phyloP scores from a whole-genome alignment of 2,329 filamentous ascomycete species.

The Chaetothyriales sp. region DNA sequence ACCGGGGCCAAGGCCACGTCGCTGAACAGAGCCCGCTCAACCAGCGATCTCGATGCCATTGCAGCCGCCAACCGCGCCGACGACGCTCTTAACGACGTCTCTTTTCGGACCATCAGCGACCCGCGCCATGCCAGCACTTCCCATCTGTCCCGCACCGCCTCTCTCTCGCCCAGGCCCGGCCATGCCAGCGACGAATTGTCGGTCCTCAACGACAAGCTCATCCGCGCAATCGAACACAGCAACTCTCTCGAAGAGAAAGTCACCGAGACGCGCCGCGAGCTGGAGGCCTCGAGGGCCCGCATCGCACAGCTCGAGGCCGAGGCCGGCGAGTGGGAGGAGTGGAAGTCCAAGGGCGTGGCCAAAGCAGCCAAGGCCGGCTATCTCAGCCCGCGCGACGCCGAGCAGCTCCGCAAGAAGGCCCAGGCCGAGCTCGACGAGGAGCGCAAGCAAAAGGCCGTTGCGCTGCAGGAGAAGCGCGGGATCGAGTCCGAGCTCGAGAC shows the following conservation, averaged over 20 bases:
- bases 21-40: constrained; percentile 33
- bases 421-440: constrained; percentile 51
- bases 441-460: constrained; percentile 47
- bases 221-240: constrained; percentile 94
- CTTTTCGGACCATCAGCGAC: constrained; percentile 35
- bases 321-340: constrained; percentile 53
- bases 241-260: constrained; percentile 82
- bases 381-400: constrained; percentile 30
- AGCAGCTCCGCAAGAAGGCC: constrained; percentile 53
- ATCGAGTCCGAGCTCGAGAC: constrained; percentile 89
- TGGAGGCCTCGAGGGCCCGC: constrained; percentile 57
- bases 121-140: constrained; percentile 26
- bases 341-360: constrained; percentile 60
- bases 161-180: constrained; percentile 35
- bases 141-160: constrained; percentile 25
- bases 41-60: constrained; percentile 28
- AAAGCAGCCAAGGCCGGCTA: constrained; percentile 39
- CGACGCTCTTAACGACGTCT: constrained; percentile 21
- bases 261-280: constrained; percentile 66
- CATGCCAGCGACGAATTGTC: constrained; percentile 66
- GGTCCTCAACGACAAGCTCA: constrained; percentile 82
- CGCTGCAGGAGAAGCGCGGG: constrained; percentile 67
- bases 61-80: constrained; percentile 22
- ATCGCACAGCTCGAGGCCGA: constrained; percentile 56
- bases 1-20: constrained; percentile 1